A percentile compares a stretch with the other conserved stretches of the same genome.
Conservation (phyloP, 2,329 filamentous ascomycete species). For the Colletotrichum gigasporum region DNA sequence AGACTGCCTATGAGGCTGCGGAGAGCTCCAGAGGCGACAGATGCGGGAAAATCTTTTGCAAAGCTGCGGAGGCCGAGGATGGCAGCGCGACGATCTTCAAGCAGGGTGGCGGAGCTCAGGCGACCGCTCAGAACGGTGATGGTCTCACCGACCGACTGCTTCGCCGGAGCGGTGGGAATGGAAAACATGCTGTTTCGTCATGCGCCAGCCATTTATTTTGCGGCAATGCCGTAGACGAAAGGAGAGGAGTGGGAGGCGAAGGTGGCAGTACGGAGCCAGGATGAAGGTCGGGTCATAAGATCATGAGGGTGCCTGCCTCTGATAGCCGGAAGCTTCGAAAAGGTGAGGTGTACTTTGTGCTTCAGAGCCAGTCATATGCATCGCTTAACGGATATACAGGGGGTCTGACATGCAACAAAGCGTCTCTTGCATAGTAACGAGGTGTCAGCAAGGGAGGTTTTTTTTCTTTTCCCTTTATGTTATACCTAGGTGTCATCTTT, state of each 20-base stretch:
- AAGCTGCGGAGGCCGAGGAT: conserved; percentile 95
- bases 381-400: too few species aligned
- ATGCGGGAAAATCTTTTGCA: conserved; percentile 94
- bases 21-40: conserved; percentile 92
- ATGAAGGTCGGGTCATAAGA: not conserved
- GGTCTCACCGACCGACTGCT: conserved; percentile 95
- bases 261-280: not conserved
- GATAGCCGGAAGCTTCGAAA: not conserved
- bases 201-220: conserved; percentile 24
- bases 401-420: too few species aligned
- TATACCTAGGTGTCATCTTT: too few species aligned
- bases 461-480: too few species aligned
- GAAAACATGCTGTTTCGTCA: conserved; percentile 62
- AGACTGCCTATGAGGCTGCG: conserved; percentile 87
- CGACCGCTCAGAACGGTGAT: conserved; percentile 90
- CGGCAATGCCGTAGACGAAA: not conserved
- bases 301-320: not conserved
- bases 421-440: too few species aligned
- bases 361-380: too few species aligned
- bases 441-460: too few species aligned
- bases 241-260: not conserved
- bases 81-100: conserved; percentile 93
- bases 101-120: conserved; percentile 85
- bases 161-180: conserved; percentile 80
- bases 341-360: not conserved